Conservation (phyloP, 768 basidiomycete genomes). For the Postia placenta region DNA sequence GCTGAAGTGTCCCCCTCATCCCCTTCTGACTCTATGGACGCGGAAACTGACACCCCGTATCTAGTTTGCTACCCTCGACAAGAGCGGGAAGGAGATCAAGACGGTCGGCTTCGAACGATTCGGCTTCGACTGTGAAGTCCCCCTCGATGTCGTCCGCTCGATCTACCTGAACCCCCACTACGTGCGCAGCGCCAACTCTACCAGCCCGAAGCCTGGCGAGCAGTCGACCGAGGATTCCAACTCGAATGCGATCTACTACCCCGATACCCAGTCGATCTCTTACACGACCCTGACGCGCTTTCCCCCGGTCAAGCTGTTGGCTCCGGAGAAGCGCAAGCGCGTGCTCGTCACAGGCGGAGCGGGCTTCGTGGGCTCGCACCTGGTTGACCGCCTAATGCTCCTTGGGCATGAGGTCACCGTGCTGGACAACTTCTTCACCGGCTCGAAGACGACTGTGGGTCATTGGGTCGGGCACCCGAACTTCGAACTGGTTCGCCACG, state of each 20-base stretch:
- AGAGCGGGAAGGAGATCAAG: slow-evolving; percentile 67
- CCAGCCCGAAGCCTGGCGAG: slow-evolving; percentile 28
- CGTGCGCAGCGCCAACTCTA: slow-evolving; percentile 38
- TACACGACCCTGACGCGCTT: slow-evolving; percentile 91
- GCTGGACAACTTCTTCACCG: slow-evolving; percentile 98
- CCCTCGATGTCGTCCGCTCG: slow-evolving; percentile 75
- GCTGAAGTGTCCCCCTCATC: too few species aligned
- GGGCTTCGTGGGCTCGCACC: slow-evolving; percentile 98
- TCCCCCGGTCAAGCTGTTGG: slow-evolving; percentile 85
- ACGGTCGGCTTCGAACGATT: slow-evolving; percentile 82
- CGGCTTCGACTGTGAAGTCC: slow-evolving; percentile 84
- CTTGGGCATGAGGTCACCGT: slow-evolving; percentile 97
- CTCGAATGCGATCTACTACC: slow-evolving; percentile 83
- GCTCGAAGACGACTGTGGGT: slow-evolving; percentile 92
- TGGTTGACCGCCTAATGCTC: slow-evolving; percentile 96
- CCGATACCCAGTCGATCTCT: slow-evolving; percentile 74
- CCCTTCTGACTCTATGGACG: neutral
- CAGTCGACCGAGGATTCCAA: slow-evolving; percentile 50
- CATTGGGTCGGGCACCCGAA: slow-evolving; percentile 98
- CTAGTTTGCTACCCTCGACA: slow-evolving; percentile 64
- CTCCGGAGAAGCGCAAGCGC: slow-evolving; percentile 75
- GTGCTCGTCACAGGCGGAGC: slow-evolving; percentile 95
- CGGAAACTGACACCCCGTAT: neutral
- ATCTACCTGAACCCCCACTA: slow-evolving; percentile 86
- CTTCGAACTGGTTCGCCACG: slow-evolving; percentile 97